A percentile compares a stretch with the other conserved stretches of the same genome.
Evolutionary conservation across 441 rosid species (phyloP).

Genomic region (Theobroma grandiflorum): DNA sequence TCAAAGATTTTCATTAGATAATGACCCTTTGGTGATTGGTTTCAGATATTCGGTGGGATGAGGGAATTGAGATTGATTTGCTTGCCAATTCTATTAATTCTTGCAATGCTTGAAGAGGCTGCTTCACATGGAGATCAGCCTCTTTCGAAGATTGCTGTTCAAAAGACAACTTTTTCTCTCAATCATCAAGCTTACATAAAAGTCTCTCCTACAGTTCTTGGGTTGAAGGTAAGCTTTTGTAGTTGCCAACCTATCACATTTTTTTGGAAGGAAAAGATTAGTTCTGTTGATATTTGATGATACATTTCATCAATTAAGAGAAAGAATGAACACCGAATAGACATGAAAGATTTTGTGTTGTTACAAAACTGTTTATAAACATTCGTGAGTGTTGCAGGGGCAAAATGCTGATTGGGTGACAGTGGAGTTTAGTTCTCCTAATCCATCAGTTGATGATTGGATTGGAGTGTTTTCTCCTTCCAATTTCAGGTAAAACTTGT

Average conservation of each 20-base stretch:
- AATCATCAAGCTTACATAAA: conserved; percentile 52
- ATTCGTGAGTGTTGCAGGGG: conserved; percentile 48
- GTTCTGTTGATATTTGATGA: not conserved
- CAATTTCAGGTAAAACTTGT: conserved; percentile 63
- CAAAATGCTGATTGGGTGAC: conserved; percentile 66
- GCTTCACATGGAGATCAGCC: conserved; percentile 60
- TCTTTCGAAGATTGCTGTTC: conserved; percentile 64
- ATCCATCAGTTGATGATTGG: conserved; percentile 81
- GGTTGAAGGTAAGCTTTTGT: conserved; percentile 49
- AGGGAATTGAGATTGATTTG: conserved; percentile 38
- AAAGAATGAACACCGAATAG: not conserved
- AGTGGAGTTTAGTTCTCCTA: conserved; percentile 55
- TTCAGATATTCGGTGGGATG: conserved; percentile 42
- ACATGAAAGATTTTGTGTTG: not conserved
- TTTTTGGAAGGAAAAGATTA: not conserved
- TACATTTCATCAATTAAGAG: not conserved
- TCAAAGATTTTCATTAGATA: too few species aligned
- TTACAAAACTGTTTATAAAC: not conserved
- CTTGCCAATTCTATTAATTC: conserved; percentile 39
- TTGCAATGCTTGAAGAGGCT: conserved; percentile 50
- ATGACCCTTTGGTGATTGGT: conserved; percentile 13
- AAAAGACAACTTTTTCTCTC: conserved; percentile 49
- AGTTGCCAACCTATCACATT: not conserved
- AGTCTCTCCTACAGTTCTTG: conserved; percentile 72
- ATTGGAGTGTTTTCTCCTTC: conserved; percentile 92